Conservation (phyloP, 2,329 filamentous ascomycete species). For the Bipolaris oryzae region DNA sequence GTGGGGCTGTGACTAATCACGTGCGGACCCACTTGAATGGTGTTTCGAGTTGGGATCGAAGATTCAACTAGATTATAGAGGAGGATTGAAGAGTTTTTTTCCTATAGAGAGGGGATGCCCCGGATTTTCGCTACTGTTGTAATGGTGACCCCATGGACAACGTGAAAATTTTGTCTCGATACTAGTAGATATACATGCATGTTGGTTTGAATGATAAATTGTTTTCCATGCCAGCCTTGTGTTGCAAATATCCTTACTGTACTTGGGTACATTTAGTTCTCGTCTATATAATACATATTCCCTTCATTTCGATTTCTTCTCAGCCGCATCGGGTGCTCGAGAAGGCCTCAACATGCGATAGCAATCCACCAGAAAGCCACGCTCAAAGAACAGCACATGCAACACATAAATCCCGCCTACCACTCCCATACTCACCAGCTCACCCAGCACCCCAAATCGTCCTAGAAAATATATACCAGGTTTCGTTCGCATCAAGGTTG, state of each 20-base stretch:
- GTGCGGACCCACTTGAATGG: not conserved
- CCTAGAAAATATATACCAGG: constrained; percentile 31
- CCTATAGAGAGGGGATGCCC: too few relatives aligned
- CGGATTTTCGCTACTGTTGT: too few relatives aligned
- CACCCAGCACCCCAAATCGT: constrained; percentile 50
- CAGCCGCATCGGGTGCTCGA: not conserved
- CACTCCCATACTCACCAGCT: constrained; percentile 48
- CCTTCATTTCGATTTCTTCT: not conserved
- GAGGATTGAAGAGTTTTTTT: too few relatives aligned
- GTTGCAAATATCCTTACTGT: too few relatives aligned
- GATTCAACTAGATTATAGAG: too few relatives aligned
- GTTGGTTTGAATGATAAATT: not conserved
- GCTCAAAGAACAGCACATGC: constrained; percentile 44
- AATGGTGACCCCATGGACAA: too few relatives aligned
- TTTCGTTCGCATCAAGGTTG: constrained; percentile 44
- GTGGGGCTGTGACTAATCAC: constrained; percentile 20
- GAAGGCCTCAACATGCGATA: constrained; percentile 41
- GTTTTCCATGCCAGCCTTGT: too few relatives aligned
- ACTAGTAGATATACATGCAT: not conserved
- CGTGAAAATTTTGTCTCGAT: too few relatives aligned
- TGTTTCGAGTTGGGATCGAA: too few relatives aligned
- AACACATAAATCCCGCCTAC: constrained; percentile 46
- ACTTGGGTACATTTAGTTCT: too few relatives aligned
- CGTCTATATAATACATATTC: not conserved
- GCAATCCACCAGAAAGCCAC: constrained; percentile 41